Evolutionary conservation across 2,329 filamentous ascomycete genomes (phyloP).

Genomic region (Fusarium armeniacum): DNA sequence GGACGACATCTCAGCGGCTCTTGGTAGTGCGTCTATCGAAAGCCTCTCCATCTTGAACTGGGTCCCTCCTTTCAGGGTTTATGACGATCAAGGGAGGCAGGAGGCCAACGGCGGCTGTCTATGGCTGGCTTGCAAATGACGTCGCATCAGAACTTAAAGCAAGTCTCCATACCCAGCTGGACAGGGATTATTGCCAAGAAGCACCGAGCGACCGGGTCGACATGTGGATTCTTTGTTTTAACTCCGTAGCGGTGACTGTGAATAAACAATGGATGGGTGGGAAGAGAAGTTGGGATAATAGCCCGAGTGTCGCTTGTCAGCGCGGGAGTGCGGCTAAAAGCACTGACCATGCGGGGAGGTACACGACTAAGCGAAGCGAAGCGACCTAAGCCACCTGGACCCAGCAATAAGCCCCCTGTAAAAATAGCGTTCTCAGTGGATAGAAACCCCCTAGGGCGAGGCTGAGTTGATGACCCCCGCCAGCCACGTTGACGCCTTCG

Average conservation of each 20-base stretch:
- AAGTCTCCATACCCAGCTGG: conserved; percentile 42
- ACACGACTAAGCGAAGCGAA: conserved; percentile 2
- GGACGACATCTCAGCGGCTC: conserved; percentile 10
- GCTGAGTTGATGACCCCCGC: conserved; percentile 37
- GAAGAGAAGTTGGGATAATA: conserved; percentile 6
- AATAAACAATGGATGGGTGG: conserved; percentile 16
- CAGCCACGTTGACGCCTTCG: conserved; percentile 41
- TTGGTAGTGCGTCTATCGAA: conserved; percentile 21
- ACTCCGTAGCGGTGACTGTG: conserved; percentile 22
- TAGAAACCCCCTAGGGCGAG: conserved; percentile 40
- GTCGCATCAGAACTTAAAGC: conserved; percentile 35
- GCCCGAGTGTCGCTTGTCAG: conserved; percentile 36
- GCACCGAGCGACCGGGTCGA: conserved; percentile 22
- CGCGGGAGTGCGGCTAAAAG: conserved; percentile 43
- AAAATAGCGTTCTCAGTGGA: conserved; percentile 33
- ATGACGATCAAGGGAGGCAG: conserved; percentile 14
- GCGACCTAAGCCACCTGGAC: conserved; percentile 25
- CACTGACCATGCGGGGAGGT: conserved; percentile 31
- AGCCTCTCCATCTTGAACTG: not conserved
- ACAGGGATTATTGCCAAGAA: conserved; percentile 40
- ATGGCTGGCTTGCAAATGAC: conserved; percentile 18
- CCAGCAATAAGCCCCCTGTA: conserved; percentile 19
- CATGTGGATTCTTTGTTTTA: conserved; percentile 6
- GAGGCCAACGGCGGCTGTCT: conserved; percentile 32
- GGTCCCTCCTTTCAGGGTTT: conserved; percentile 21